Percentiles rank a stretch among this genome's conserved stretches.
phyloP scores from a whole-genome alignment of 148 eudicot species.

The Rhododendron mucronatum region DNA sequence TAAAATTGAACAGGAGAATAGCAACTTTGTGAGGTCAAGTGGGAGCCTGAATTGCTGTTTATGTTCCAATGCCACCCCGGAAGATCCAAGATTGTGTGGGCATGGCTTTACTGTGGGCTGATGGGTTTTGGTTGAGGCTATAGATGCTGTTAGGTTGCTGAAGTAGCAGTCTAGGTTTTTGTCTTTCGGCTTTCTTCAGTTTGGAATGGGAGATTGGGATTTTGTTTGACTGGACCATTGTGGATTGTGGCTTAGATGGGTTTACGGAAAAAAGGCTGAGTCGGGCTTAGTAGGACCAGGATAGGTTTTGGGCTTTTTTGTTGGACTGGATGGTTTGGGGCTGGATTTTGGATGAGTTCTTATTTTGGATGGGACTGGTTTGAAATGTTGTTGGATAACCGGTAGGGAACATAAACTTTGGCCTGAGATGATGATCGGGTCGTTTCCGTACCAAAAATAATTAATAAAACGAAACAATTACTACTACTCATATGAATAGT shows the following conservation, averaged over 20 bases:
- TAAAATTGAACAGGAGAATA: neutral
- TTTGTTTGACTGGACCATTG: neutral
- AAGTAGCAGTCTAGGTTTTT: neutral
- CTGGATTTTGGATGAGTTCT: neutral
- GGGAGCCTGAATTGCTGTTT: neutral
- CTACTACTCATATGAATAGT: no score
- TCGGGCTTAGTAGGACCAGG: neutral
- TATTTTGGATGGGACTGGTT: neutral
- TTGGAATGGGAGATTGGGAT: neutral
- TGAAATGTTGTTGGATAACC: neutral
- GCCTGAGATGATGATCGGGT: no score
- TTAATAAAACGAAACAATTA: no score
- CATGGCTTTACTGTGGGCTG: neutral
- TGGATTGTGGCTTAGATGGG: neutral
- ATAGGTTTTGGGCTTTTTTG: neutral
- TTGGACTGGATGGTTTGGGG: neutral
- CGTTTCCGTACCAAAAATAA: no score
- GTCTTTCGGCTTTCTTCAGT: neutral
- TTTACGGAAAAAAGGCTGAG: neutral
- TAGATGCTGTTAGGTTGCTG: neutral
- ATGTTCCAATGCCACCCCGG: neutral
- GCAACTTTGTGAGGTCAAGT: neutral
- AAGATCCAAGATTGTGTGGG: neutral
- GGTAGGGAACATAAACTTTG: neutral
- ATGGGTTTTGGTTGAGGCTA: neutral